Evolutionary conservation across 2,329 filamentous ascomycete species (phyloP).

Genomic region (Colletotrichum incanum): DNA sequence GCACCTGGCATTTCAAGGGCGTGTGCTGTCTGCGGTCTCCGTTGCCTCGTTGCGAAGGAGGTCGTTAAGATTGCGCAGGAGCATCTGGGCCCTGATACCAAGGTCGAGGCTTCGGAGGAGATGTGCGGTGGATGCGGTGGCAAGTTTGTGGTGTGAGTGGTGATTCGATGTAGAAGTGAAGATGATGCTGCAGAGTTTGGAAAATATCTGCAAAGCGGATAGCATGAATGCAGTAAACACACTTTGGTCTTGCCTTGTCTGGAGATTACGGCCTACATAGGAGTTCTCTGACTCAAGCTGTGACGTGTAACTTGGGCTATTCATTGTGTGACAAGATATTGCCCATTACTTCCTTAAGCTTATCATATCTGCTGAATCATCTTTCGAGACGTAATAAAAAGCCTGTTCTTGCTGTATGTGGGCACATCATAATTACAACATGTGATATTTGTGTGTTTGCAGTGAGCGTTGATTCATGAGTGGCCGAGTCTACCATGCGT

Average conservation of each 20-base stretch:
- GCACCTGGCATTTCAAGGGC: conserved; percentile 67
- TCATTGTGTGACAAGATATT: background rate
- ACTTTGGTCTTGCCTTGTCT: background rate
- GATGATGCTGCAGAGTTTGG: background rate
- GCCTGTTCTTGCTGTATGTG: background rate
- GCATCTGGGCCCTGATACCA: conserved; percentile 49
- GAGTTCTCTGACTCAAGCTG: background rate
- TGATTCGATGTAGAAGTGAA: background rate
- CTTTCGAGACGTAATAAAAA: background rate
- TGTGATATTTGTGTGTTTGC: background rate
- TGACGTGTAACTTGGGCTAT: background rate
- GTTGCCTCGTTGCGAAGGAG: conserved; percentile 64
- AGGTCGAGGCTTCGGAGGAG: conserved; percentile 52
- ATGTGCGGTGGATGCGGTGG: conserved; percentile 59
- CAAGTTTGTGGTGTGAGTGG: conserved; percentile 57
- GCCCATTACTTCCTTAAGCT: background rate
- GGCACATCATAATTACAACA: background rate
- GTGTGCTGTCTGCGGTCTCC: conserved; percentile 69
- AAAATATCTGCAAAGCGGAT: background rate
- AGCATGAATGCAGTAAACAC: background rate
- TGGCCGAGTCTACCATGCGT: background rate
- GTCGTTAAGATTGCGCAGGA: conserved; percentile 54
- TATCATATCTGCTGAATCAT: background rate
- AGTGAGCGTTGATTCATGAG: background rate
- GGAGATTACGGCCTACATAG: background rate